Base-by-base conservation (phyloP, 2,329 filamentous ascomycete genomes). In the Aspergillus clavatus region DNA sequence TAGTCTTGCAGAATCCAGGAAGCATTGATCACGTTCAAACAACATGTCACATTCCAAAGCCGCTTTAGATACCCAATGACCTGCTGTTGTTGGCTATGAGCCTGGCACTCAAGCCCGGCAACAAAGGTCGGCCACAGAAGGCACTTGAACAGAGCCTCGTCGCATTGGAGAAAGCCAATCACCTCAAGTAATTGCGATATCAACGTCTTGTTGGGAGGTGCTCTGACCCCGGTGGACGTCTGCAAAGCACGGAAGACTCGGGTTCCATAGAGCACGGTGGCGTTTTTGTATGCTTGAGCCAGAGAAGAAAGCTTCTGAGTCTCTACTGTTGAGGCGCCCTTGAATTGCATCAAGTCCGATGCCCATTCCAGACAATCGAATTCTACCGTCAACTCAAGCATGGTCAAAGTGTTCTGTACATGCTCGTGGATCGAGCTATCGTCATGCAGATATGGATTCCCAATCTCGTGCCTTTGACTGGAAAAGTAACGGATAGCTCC, bases 11-110 rank as follows among this genome's bases (percentile, higher is more conserved):
- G 22, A 7, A 58, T 52, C 2, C 44, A 52, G 2, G 44, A 49
- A n/a, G 53, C 55, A 29, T 44, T 54, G 1, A 54, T 53, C 23
- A 56, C 46, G 18, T 57, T 59, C 19, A 56, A 48, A 40, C 56
- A 59, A 11, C 37, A 42, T 0, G 56, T 56, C 5, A 47, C 40
- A 3, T 42, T 12, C 56, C 56, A 57, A 31, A 59, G 51, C 14
- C 26, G 48, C 8, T 47, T 40, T 0, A 59, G 38, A 35, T 19
- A 43, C 3, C 16, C 4, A 1, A 45, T 40, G 3, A 56, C 27
- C 7, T 42, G 38, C 1, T 40, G 12, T 14, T 42, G 27, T 7
- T 53, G 43, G 3, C 8, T 11, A 3, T 36, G 21, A 4, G 24
- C 14, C 14, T 40, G 42, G n/a, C 50, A 55, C 29, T 55, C 55